Percentiles rank a stretch among this genome's conserved stretches.
phyloP scores from a whole-genome alignment of 768 basidiomycete species.

The Xerocomus spinulosus region DNA sequence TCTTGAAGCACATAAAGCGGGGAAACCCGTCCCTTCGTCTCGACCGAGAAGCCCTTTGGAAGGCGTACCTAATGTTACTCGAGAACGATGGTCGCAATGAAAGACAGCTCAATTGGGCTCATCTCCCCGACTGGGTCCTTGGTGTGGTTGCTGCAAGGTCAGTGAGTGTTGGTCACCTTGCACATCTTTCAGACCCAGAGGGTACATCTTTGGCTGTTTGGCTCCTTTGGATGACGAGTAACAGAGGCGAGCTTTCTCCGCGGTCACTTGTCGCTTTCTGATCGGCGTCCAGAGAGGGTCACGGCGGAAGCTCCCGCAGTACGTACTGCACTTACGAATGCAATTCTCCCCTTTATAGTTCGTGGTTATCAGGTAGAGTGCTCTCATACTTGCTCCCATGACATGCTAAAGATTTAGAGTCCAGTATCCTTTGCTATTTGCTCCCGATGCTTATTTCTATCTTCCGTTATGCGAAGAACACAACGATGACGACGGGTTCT shows the following conservation, averaged over 20 bases:
- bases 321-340: constrained; percentile 25
- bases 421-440: constrained; percentile 41
- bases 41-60: constrained; percentile 48
- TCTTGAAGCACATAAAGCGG: constrained; percentile 40
- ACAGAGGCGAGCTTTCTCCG: constrained; percentile 30
- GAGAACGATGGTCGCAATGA: constrained; percentile 50
- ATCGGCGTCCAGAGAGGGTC: constrained; percentile 31
- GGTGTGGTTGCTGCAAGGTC: constrained; percentile 13
- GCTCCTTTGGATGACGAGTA: constrained; percentile 46
- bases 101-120: constrained; percentile 42
- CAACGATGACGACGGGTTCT: constrained; percentile 22
- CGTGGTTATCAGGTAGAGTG: constrained; percentile 38
- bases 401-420: constrained; percentile 5
- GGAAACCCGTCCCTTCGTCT: constrained; percentile 9
- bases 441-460: constrained; percentile 41
- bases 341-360: constrained; percentile 38
- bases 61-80: constrained; percentile 47
- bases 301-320: constrained; percentile 26
- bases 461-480: constrained; percentile 35
- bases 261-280: constrained; percentile 5
- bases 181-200: constrained; percentile 29
- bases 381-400: background rate
- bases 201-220: constrained; percentile 39
- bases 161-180: background rate
- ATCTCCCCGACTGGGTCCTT: constrained; percentile 27